These are phyloP conservation scores for Metarhizium humberi DNA, from an alignment of 2,329 filamentous ascomycete genomes.

Conservation along the genomic window DNA sequence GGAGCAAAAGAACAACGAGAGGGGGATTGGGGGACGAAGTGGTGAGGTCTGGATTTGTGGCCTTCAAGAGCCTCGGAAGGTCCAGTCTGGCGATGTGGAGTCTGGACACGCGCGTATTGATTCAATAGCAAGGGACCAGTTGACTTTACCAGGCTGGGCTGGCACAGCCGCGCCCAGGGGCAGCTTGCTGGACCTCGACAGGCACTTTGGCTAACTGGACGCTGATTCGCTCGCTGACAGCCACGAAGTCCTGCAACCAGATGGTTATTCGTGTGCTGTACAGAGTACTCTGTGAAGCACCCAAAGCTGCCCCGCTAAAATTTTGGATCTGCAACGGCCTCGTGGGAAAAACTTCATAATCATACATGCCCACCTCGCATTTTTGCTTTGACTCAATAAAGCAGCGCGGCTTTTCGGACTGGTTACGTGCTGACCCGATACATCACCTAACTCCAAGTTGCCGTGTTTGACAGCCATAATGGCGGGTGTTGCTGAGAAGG, in stretches of 20 bases:
- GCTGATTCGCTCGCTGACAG: background rate
- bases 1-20: conserved; percentile 1
- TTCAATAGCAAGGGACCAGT: background rate
- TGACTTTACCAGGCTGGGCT: no score
- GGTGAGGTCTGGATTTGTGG: conserved; percentile 2
- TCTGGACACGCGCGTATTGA: background rate
- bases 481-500: conserved; percentile 84
- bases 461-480: conserved; percentile 34
- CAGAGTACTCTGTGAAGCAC: no score
- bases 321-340: conserved; percentile 11
- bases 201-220: background rate
- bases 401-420: no score
- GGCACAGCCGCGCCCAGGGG: no score
- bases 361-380: background rate
- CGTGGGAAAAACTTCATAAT: conserved; percentile 11
- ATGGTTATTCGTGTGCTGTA: no score
- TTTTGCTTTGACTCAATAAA: background rate
- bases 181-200: no score
- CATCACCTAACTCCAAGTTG: no score
- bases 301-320: conserved; percentile 13
- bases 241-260: no score
- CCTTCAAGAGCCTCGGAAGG: conserved; percentile 7
- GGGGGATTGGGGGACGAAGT: conserved; percentile 1
- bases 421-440: no score
- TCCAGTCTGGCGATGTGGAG: conserved; percentile 6